Evolutionary conservation across 2,329 filamentous ascomycete genomes (phyloP).

Genomic region (Fusarium mangiferae): DNA sequence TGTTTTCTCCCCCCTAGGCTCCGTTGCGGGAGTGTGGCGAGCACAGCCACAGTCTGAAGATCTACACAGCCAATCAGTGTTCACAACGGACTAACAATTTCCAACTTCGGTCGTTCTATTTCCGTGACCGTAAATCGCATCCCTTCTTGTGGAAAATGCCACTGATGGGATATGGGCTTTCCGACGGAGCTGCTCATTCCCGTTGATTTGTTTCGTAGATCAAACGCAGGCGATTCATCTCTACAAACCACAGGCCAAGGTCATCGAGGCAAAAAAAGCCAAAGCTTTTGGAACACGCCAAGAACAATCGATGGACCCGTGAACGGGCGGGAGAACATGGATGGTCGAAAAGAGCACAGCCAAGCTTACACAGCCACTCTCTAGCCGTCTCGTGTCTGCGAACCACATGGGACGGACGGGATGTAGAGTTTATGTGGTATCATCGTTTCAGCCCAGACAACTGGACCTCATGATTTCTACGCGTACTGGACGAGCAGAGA

Average conservation of each 20-base stretch:
- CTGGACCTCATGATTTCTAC: background rate
- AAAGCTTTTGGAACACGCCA: constrained; percentile 25
- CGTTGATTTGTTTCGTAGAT: constrained; percentile 22
- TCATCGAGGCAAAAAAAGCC: constrained; percentile 18
- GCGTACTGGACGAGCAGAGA: background rate
- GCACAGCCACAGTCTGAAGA: constrained; percentile 39
- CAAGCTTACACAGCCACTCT: constrained; percentile 38
- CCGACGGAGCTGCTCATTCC: constrained; percentile 14
- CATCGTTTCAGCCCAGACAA: constrained; percentile 22
- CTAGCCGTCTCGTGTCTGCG: constrained; percentile 31
- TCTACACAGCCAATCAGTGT: constrained; percentile 14
- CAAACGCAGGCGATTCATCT: background rate
- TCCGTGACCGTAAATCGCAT: constrained; percentile 26
- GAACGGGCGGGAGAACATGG: constrained; percentile 5
- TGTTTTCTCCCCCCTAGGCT: background rate
- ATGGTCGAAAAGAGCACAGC: constrained; percentile 12
- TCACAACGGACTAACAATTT: background rate
- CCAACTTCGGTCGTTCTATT: constrained; percentile 21
- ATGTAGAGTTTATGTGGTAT: constrained; percentile 11
- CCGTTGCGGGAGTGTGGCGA: constrained; percentile 33
- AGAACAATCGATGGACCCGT: constrained; percentile 15
- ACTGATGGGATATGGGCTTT: constrained; percentile 10
- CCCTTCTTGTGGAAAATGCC: constrained; percentile 2
- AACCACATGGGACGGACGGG: constrained; percentile 21
- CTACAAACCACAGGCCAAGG: constrained; percentile 20